Percentiles rank a stretch among this genome's conserved stretches.
Evolutionary conservation across 345 rosid species (phyloP).

Genomic region (Rhodomyrtus tomentosa): DNA sequence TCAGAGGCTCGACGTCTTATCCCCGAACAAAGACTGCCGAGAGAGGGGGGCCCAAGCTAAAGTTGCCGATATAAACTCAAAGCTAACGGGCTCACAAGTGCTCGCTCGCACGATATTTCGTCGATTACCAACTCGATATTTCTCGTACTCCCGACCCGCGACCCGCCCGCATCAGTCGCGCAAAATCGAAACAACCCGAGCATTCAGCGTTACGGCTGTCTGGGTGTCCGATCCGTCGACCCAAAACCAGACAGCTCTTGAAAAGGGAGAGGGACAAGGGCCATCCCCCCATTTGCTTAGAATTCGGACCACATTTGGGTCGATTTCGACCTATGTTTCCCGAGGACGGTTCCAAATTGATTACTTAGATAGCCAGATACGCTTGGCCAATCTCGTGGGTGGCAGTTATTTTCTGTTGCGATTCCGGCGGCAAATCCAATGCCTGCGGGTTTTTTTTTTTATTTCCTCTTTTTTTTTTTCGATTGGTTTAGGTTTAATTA

Average conservation of each 20-base stretch:
- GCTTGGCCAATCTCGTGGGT: neutral
- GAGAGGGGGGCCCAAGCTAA: neutral
- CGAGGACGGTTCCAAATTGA: neutral
- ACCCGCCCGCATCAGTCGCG: neutral
- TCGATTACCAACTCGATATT: too few species aligned
- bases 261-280: neutral
- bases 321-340: neutral
- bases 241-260: neutral
- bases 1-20: accelerated
- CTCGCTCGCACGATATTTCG: neutral
- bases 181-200: neutral
- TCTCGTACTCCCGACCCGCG: neutral
- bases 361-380: neutral
- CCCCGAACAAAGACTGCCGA: neutral
- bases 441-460: too few species aligned
- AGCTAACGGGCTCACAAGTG: neutral
- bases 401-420: neutral
- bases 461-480: too few species aligned
- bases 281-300: neutral
- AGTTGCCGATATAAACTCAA: neutral
- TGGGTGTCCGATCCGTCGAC: neutral
- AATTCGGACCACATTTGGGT: neutral
- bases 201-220: neutral
- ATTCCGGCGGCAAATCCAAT: neutral
- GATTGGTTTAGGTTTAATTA: neutral